Percentiles rank a stretch among this genome's conserved stretches.
Evolutionary conservation across 2,329 filamentous ascomycete genomes (phyloP).

Genomic region (Aspergillaceae sp.): DNA sequence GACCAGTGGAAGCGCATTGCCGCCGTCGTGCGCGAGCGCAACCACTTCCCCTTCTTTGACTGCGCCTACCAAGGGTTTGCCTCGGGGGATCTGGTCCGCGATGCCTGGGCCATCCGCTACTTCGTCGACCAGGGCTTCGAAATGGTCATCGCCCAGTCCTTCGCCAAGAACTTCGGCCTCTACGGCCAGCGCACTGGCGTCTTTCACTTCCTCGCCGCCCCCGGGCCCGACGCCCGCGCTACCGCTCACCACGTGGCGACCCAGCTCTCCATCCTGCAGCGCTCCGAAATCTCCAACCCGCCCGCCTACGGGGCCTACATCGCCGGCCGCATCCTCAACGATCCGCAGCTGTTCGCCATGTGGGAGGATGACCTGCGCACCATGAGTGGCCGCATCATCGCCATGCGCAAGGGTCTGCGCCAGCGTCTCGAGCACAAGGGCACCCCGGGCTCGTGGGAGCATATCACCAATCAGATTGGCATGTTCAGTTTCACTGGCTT

Average conservation of each 20-base stretch:
- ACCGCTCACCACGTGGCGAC: constrained; percentile 61
- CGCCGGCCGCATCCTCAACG: constrained; percentile 75
- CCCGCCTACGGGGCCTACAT: constrained; percentile 91
- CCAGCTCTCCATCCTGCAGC: constrained; percentile 88
- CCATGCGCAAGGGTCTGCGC: constrained; percentile 74
- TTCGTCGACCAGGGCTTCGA: constrained; percentile 89
- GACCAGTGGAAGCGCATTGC: constrained; percentile 94
- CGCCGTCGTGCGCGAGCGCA: constrained; percentile 62
- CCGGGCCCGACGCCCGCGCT: constrained; percentile 56
- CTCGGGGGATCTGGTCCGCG: constrained; percentile 73
- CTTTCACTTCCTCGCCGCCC: constrained; percentile 83
- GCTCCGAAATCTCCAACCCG: constrained; percentile 95
- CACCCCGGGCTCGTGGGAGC: constrained; percentile 88
- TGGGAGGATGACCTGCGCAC: constrained; percentile 88
- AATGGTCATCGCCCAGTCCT: constrained; percentile 51
- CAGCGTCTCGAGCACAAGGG: constrained; percentile 72
- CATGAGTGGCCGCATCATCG: constrained; percentile 92
- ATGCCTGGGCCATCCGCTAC: constrained; percentile 88
- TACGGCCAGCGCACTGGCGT: constrained; percentile 94
- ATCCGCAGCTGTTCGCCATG: constrained; percentile 69
- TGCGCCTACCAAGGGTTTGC: constrained; percentile 97
- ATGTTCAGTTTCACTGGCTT: constrained; percentile 84
- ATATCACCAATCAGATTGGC: constrained; percentile 97
- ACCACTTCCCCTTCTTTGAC: constrained; percentile 97
- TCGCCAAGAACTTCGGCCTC: constrained; percentile 64